Base-by-base conservation (phyloP, 2,329 filamentous ascomycete species). In the Colletotrichum ledebouriae region DNA sequence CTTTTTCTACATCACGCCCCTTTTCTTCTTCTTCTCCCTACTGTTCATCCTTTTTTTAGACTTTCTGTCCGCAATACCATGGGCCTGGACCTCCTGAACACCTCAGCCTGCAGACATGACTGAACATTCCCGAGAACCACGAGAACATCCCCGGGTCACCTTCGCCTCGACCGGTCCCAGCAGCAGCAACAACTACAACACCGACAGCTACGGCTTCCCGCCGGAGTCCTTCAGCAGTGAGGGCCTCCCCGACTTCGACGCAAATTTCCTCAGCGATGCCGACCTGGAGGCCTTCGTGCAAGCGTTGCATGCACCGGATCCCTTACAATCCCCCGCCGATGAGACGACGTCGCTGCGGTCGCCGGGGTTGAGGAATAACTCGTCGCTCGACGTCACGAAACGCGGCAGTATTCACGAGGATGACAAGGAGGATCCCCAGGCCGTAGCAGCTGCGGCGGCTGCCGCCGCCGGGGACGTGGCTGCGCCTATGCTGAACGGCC, bases 281-380 rank as follows among this genome's bases (percentile, higher is more conserved):
- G 91, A 97, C 75, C 83, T 97, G 37, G 84, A 87, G 42, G 90
- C 92, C 62, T 98, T 98, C 78, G 90, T 92, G 69, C 88, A 87
- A 67, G 95, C 95, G 7, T 86, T 98, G 9, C 87, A 89, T n/a
- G 93, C 92, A 1, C 94, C 94, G 0, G 94, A 97, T 70, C 88
- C 88, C 1, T 85, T 90, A 46, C 89, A 92, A 41, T 89, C 86
- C 12, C 84, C 87, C 56, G 89, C 87, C 57, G 89, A 91, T 53
- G 83, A 84, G 49, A 73, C 73, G 5, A 77, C 75, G 17, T 78
- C 81, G 77, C 78, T 75, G 69, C 83, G 73, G 71, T 83, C 80
- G 63, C 81, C 79, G 64, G 78, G 73, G 76, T 81, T 75, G 68
- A 80, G 76, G 59, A 82, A 79, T 69, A 73, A 76, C 9, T 77